Percentiles rank a stretch among this genome's conserved stretches.
Conservation (phyloP, 2,329 filamentous ascomycete species). For the Alternaria gansuensis region DNA sequence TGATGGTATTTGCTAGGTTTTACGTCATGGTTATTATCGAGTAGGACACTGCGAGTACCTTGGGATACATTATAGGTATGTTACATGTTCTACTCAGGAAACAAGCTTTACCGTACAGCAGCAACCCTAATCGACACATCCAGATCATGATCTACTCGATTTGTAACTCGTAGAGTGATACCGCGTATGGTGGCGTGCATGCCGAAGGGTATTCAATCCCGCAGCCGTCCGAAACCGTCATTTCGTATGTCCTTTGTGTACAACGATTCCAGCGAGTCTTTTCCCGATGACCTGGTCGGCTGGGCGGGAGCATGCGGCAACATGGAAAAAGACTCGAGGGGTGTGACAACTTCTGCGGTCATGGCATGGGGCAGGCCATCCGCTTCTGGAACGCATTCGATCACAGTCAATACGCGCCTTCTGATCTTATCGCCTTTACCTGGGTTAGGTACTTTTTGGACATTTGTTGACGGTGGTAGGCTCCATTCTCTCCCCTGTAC, state of each 20-base stretch:
- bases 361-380: background rate
- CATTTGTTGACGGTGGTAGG: no score
- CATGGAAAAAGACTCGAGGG: slow-evolving; percentile 10
- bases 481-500: background rate
- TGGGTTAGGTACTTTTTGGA: no score
- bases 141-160: slow-evolving; percentile 9
- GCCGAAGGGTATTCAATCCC: slow-evolving; percentile 22
- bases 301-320: slow-evolving; percentile 28
- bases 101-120: slow-evolving; percentile 1
- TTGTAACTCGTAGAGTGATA: slow-evolving; percentile 23
- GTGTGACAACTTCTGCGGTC: background rate
- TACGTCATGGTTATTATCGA: background rate
- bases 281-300: slow-evolving; percentile 37
- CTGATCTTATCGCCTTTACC: no score
- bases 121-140: slow-evolving; percentile 9
- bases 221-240: slow-evolving; percentile 31
- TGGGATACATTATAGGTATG: background rate
- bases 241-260: slow-evolving; percentile 30
- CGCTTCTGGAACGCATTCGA: fast-evolving
- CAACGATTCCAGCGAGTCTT: slow-evolving; percentile 21
- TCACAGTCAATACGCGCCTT: background rate
- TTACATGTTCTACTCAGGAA: slow-evolving; percentile 1
- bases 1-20: fast-evolving
- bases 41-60: no score
- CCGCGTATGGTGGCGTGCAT: slow-evolving; percentile 16